Percentiles rank a stretch among this genome's conserved stretches.
Conservation (phyloP, 345 rosid species). For the Citrus sp. region DNA sequence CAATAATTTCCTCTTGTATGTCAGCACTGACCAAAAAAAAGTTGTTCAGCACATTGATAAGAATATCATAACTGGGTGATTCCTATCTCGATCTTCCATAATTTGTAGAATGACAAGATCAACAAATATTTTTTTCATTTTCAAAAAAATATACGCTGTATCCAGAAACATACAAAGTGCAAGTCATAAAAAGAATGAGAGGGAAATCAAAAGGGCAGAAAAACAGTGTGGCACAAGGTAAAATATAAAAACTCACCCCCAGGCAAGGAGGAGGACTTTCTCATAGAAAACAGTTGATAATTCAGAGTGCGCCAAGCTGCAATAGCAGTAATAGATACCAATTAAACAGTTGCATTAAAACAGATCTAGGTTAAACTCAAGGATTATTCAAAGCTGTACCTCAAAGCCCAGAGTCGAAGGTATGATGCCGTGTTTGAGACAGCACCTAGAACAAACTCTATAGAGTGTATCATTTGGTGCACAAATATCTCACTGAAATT, state of each 20-base stretch:
- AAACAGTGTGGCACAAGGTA: background rate
- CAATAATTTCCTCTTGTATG: background rate
- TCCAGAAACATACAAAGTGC: background rate
- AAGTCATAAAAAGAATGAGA: background rate
- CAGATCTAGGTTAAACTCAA: background rate
- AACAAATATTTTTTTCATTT: background rate
- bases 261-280: slow-evolving; percentile 91
- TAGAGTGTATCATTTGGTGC: slow-evolving; percentile 99
- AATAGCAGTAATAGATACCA: slow-evolving; percentile 22
- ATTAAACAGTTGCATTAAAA: slow-evolving; percentile 4
- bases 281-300: slow-evolving; percentile 92
- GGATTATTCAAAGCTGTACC: slow-evolving; percentile 37
- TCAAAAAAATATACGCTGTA: background rate
- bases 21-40: background rate
- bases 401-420: slow-evolving; percentile 99
- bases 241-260: slow-evolving; percentile 66
- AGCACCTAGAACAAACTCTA: slow-evolving; percentile 93
- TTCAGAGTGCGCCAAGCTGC: slow-evolving; percentile 96
- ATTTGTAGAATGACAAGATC: background rate
- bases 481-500: slow-evolving; percentile 97
- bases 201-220: background rate
- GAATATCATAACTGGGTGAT: background rate
- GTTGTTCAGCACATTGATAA: background rate
- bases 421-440: slow-evolving; percentile 98
- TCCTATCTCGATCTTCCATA: background rate